These are phyloP conservation scores for Aspergillus spinulosporus DNA, from an alignment of 2,329 filamentous ascomycete species.

Conservation along the genomic window DNA sequence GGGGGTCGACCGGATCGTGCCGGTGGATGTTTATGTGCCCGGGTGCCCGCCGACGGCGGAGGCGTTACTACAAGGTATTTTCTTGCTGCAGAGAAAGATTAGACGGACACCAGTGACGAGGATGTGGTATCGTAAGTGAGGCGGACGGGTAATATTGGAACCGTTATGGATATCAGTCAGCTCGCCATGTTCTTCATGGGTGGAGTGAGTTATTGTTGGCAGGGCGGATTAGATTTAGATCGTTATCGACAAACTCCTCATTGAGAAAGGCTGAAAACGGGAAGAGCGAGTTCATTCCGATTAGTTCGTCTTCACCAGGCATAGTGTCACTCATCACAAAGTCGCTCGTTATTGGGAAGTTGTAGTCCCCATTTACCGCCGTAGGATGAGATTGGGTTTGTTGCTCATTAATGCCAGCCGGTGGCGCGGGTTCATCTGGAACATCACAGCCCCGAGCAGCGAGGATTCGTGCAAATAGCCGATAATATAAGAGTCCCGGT, in stretches of 20 bases:
- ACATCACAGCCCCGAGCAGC: constrained; percentile 4
- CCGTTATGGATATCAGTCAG: neutral
- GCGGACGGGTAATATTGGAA: neutral
- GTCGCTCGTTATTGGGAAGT: too few species aligned
- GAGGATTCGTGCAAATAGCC: constrained; percentile 9
- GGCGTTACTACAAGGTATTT: constrained; percentile 62
- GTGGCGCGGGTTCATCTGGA: neutral
- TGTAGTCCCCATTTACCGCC: neutral
- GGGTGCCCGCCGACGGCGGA: constrained; percentile 64
- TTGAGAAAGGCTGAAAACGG: constrained; percentile 4
- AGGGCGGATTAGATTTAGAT: neutral
- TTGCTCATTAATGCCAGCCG: neutral
- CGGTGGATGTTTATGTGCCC: constrained; percentile 81
- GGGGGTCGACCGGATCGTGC: constrained; percentile 75
- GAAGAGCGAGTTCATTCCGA: neutral
- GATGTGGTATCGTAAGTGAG: constrained; percentile 52
- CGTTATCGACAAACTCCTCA: neutral
- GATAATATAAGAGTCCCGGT: constrained; percentile 11
- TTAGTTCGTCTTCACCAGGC: neutral
- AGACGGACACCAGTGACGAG: constrained; percentile 51
- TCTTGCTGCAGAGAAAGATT: constrained; percentile 77
- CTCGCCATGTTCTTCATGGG: neutral
- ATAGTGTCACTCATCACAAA: neutral
- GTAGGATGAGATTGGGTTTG: neutral
- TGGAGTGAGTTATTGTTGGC: neutral